A percentile compares a stretch with the other conserved stretches of the same genome.
These are phyloP conservation scores for Keithomyces neogunnii DNA, from an alignment of 2,329 filamentous ascomycete species.

Conservation along the genomic window DNA sequence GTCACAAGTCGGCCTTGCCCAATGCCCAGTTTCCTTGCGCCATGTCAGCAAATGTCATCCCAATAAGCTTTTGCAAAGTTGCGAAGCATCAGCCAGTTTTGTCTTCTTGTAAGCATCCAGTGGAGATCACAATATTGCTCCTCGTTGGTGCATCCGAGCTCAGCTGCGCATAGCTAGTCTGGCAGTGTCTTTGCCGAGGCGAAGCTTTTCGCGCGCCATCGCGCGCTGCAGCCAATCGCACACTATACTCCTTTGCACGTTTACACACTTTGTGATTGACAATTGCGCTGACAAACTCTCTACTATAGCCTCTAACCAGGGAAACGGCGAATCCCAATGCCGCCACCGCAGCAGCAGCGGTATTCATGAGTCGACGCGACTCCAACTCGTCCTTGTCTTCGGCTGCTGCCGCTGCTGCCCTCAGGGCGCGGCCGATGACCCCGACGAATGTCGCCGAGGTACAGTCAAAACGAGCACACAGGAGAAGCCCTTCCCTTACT, in stretches of 20 bases:
- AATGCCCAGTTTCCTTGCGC: not conserved
- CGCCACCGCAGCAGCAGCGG: conserved; percentile 71
- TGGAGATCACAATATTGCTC: too few relatives aligned
- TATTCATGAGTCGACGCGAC: conserved; percentile 59
- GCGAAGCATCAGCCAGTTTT: not conserved
- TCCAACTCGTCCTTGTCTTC: conserved; percentile 64
- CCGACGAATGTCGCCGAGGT: conserved; percentile 75
- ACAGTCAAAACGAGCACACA: conserved; percentile 76
- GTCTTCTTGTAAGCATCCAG: not conserved
- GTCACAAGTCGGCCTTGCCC: conserved; percentile 10
- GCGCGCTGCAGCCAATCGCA: not conserved
- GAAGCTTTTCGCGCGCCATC: too few relatives aligned
- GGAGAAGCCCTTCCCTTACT: conserved; percentile 63
- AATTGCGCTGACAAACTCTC: conserved; percentile 6
- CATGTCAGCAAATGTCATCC: not conserved
- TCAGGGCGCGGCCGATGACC: conserved; percentile 68
- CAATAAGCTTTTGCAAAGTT: not conserved
- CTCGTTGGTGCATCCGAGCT: too few relatives aligned
- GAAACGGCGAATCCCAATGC: conserved; percentile 63
- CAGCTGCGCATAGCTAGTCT: not conserved
- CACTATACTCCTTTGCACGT: not conserved
- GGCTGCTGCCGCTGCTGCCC: conserved; percentile 77
- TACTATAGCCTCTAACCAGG: conserved; percentile 50
- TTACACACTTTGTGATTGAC: not conserved
- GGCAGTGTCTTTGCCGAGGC: not conserved